Percentiles rank a stretch among this genome's conserved stretches.
Conservation (phyloP, 257 asterid genomes). For the Petunia secreta region DNA sequence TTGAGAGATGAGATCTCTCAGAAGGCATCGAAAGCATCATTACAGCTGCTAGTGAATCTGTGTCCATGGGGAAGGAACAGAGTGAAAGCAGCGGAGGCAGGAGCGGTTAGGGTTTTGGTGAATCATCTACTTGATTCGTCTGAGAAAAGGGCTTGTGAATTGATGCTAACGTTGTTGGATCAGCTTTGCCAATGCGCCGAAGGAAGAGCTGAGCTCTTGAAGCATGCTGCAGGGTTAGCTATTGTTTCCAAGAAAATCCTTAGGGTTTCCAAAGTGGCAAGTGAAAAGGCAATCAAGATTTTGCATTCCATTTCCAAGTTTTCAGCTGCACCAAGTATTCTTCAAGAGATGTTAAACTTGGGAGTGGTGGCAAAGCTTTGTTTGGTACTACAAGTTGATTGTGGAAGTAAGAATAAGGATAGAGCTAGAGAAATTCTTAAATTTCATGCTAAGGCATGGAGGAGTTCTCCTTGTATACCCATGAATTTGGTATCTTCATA, state of each 20-base stretch:
- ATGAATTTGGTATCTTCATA: constrained; percentile 43
- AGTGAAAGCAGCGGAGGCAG: constrained; percentile 65
- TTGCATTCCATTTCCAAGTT: constrained; percentile 57
- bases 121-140: constrained; percentile 55
- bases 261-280: constrained; percentile 73
- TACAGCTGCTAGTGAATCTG: constrained; percentile 41
- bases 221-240: constrained; percentile 81
- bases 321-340: constrained; percentile 50
- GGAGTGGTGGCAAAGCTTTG: constrained; percentile 78
- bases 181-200: constrained; percentile 78
- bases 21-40: constrained; percentile 51
- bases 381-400: constrained; percentile 63
- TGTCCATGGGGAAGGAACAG: constrained; percentile 66
- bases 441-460: constrained; percentile 69
- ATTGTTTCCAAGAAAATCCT: constrained; percentile 77
- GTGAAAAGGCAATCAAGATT: constrained; percentile 68
- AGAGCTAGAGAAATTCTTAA: constrained; percentile 70
- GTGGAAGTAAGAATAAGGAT: constrained; percentile 64
- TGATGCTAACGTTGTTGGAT: constrained; percentile 54
- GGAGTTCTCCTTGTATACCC: constrained; percentile 62
- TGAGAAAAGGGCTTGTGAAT: constrained; percentile 54
- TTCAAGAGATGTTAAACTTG: constrained; percentile 69
- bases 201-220: constrained; percentile 71
- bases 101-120: constrained; percentile 41
- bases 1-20: constrained; percentile 52